Base-by-base conservation (phyloP, 2,329 filamentous ascomycete genomes). In the Thermomyces lanuginosus region DNA sequence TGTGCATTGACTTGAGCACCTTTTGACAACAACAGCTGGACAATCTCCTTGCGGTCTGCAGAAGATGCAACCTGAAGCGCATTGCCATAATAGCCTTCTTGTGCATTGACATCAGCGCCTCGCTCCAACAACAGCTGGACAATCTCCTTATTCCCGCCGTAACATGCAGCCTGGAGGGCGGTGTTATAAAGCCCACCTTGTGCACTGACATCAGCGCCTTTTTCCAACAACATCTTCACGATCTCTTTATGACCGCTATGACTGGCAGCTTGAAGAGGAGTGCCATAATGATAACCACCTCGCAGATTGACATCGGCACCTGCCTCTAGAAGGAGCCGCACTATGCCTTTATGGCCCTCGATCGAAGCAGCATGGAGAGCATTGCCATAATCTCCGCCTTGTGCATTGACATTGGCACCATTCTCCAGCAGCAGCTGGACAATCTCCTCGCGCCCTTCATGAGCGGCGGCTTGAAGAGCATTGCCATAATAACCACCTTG, bases 1-100 rank as follows among this genome's bases (percentile, higher is more conserved):
- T 20, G 18, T 10, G 18, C 18, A 20, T 36, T 35, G 24, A 39
- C 26, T 22, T 41, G 29, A 8, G 39, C 42, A 8, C 34, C 31
- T 7, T 35, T 17, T 9, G 35, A 31, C 23, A 43, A 28, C 5
- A 44, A 34, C 16, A 42, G n/a, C 30, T 29, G 28, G 2, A 42
- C 38, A 16, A 38, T 23, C 15, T 23, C 4, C n/a, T 11, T 3
- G 11, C 11, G 5, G 7, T 13, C 13, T 3, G 4, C 5, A 14
- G 11, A 12, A 13, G 6, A 28, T 6, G 27, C 21, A 11, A 8
- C 21, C 8, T 18, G 10, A 17, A 24, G 27, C n/a, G 21, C 21
- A 23, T 7, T 26, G 16, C 24, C 24, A 14, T 4, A 18, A 18
- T 8, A 12, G 2, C 24, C 16, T 8, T 9, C 24, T 26, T 10